Percentiles rank a stretch among this genome's conserved stretches.
These are phyloP conservation scores for Symbiodinium pilosum DNA, from an alignment of 73 alveolate species.

Conservation along the genomic window DNA sequence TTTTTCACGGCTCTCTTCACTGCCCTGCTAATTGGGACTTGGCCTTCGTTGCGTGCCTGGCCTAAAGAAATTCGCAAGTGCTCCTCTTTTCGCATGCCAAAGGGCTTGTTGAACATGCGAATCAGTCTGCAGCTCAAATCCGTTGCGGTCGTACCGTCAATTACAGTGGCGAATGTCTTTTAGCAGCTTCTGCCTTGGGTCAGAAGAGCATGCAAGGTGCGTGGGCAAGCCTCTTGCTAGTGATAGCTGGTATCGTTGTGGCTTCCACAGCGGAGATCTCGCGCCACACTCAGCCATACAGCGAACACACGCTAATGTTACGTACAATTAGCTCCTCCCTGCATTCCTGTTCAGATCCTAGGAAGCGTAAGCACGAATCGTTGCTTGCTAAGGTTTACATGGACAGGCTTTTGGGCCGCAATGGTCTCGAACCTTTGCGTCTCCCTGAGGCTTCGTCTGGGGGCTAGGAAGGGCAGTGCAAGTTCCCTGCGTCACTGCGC, in stretches of 20 bases:
- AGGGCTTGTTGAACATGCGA: no score
- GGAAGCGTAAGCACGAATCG: background rate
- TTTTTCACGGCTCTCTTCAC: slow-evolving; percentile 80
- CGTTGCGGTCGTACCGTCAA: no score
- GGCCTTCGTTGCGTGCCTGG: slow-evolving; percentile 33
- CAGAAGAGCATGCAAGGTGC: slow-evolving; percentile 24
- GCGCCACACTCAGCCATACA: background rate
- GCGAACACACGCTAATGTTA: background rate
- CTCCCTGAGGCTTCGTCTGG: slow-evolving; percentile 33
- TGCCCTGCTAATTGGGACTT: slow-evolving; percentile 41
- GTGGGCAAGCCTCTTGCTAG: slow-evolving; percentile 44
- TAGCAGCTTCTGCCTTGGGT: no score
- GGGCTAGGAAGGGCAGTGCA: background rate
- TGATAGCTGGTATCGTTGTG: slow-evolving; percentile 62
- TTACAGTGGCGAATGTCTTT: no score
- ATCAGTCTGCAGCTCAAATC: no score
- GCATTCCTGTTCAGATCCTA: no score
- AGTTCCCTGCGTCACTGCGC: background rate
- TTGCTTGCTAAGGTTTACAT: slow-evolving; percentile 47
- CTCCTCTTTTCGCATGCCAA: no score
- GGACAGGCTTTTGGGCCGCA: slow-evolving; percentile 85
- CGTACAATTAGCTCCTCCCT: background rate
- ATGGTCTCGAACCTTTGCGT: slow-evolving; percentile 84
- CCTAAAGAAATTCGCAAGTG: no score
- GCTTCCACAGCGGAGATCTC: slow-evolving; percentile 67